Conservation (phyloP, 208 protist genomes). For the Leptomonas pyrrhocoris region DNA sequence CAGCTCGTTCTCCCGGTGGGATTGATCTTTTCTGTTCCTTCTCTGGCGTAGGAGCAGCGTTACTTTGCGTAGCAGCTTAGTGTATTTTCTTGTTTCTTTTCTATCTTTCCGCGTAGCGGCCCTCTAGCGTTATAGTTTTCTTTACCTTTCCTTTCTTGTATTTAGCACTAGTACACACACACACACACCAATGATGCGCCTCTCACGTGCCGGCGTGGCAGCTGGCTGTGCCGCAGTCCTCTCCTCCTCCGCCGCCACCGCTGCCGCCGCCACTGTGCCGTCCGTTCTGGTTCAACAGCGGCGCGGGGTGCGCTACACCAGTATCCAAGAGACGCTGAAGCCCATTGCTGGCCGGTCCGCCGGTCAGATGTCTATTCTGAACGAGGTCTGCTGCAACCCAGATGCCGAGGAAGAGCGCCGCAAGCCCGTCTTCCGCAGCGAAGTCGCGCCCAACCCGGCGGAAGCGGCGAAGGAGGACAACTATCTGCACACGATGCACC, state of each 20-base stretch:
- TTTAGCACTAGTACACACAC: too few species aligned
- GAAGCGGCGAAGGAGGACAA: conserved; percentile 17
- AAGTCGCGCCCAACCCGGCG: conserved; percentile 49
- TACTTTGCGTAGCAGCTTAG: too few species aligned
- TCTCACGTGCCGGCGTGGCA: conserved; percentile 5
- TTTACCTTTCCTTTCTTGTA: too few species aligned
- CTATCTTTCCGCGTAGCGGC: too few species aligned
- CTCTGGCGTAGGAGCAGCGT: too few species aligned
- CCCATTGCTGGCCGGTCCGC: conserved; percentile 73
- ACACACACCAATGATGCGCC: conserved; percentile 28
- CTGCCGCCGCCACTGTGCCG: too few species aligned
- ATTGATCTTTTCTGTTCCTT: too few species aligned
- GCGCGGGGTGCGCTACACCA: conserved; percentile 75
- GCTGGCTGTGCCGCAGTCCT: not conserved
- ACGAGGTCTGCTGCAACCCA: conserved; percentile 87
- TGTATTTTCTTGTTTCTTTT: too few species aligned
- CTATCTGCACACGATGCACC: conserved; percentile 79
- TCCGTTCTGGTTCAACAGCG: conserved; percentile 24
- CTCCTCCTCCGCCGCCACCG: not conserved
- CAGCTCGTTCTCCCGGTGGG: too few species aligned
- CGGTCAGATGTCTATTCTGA: conserved; percentile 85
- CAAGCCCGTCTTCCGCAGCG: conserved; percentile 76
- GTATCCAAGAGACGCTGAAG: conserved; percentile 83
- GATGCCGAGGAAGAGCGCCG: conserved; percentile 86
- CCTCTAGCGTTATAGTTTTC: too few species aligned